Evolutionary conservation across 2,329 filamentous ascomycete species (phyloP).

Genomic region (Fusarium kyushuense): DNA sequence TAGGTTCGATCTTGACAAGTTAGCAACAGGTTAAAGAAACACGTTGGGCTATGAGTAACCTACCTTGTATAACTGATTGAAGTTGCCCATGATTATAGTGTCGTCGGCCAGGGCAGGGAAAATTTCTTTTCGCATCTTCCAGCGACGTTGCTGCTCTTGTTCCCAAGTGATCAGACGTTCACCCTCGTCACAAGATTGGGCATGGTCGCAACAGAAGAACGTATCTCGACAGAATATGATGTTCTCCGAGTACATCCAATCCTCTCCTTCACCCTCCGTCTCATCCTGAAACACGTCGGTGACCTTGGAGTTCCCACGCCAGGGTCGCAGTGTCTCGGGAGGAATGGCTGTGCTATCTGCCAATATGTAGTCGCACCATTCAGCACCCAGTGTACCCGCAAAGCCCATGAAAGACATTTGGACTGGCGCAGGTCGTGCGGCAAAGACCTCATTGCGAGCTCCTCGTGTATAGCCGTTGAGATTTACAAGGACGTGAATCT

Average conservation of each 20-base stretch:
- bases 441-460: conserved; percentile 97
- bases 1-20: conserved; percentile 84
- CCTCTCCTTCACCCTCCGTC: conserved; percentile 74
- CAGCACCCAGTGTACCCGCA: conserved; percentile 92
- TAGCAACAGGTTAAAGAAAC: conserved; percentile 2
- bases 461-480: conserved; percentile 98
- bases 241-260: conserved; percentile 97
- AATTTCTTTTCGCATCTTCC: conserved; percentile 92
- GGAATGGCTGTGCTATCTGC: conserved; percentile 92
- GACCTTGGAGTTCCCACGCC: conserved; percentile 78
- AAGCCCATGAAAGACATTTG: conserved; percentile 99
- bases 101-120: conserved; percentile 88
- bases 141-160: conserved; percentile 82
- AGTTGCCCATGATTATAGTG: conserved; percentile 92
- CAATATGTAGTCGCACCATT: conserved; percentile 98
- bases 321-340: conserved; percentile 81
- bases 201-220: conserved; percentile 98
- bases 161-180: conserved; percentile 81
- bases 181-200: conserved; percentile 83
- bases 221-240: conserved; percentile 94
- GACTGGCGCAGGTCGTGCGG: conserved; percentile 90
- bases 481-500: conserved; percentile 95
- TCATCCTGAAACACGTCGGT: conserved; percentile 76
- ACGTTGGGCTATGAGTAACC: conserved; percentile 36
- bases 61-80: conserved; percentile 99